phyloP scores from a whole-genome alignment of 2,329 filamentous ascomycete species.

The Penicillium sp. region DNA sequence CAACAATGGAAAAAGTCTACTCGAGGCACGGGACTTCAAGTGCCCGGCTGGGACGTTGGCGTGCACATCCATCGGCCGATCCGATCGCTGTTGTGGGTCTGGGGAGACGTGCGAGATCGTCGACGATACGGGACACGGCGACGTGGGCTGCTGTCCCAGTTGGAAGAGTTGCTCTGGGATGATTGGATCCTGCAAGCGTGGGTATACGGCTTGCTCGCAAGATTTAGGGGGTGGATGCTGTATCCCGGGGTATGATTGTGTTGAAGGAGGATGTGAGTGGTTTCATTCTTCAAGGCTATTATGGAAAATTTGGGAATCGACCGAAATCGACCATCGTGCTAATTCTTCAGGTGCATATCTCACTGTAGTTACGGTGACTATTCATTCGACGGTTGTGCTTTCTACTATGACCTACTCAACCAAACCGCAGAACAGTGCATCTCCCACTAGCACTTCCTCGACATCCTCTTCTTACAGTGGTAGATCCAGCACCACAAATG shows the following conservation, averaged over 20 bases:
- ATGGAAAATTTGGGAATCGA: background rate
- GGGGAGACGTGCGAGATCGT: constrained; percentile 56
- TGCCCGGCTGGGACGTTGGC: constrained; percentile 57
- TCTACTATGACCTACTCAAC: constrained; percentile 36
- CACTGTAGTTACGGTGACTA: constrained; percentile 38
- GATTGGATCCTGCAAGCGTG: constrained; percentile 52
- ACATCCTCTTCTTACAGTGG: constrained; percentile 31
- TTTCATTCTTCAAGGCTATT: background rate
- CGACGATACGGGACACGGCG: constrained; percentile 52
- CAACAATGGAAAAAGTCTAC: background rate
- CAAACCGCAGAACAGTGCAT: constrained; percentile 16
- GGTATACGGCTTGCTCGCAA: constrained; percentile 57
- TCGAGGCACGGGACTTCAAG: constrained; percentile 49
- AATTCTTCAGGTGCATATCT: constrained; percentile 32
- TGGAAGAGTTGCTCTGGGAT: constrained; percentile 53
- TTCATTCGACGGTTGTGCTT: constrained; percentile 31
- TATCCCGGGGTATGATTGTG: constrained; percentile 59
- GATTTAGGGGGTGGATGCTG: constrained; percentile 61
- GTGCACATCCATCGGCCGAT: constrained; percentile 56
- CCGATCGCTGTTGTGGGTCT: constrained; percentile 58
- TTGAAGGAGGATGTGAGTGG: constrained; percentile 54
- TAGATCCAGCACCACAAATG: constrained; percentile 35
- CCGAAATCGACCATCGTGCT: background rate
- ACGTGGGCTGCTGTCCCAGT: constrained; percentile 60
- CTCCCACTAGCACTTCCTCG: constrained; percentile 15